Percentiles rank a stretch among this genome's conserved stretches.
These are phyloP conservation scores for Parathielavia hyrcaniae DNA, from an alignment of 495 filamentous ascomycete genomes.

Conservation along the genomic window DNA sequence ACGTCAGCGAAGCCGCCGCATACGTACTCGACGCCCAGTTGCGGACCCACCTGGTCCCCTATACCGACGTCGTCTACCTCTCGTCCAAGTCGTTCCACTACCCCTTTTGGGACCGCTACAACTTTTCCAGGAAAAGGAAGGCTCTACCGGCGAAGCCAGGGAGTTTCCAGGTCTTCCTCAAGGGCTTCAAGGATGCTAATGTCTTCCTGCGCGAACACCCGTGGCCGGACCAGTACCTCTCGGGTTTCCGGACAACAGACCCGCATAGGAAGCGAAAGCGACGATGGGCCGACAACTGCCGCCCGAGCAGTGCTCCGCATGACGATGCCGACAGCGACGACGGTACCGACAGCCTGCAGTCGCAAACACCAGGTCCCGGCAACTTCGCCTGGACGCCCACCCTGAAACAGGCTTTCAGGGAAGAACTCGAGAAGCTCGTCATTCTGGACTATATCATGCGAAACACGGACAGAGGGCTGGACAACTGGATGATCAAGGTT, in stretches of 20 bases:
- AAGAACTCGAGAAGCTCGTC: slow-evolving; percentile 94
- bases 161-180: slow-evolving; percentile 95
- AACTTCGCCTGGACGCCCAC: slow-evolving; percentile 82
- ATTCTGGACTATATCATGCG: slow-evolving; percentile 99
- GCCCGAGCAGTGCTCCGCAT: slow-evolving; percentile 56
- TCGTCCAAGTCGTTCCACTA: slow-evolving; percentile 98
- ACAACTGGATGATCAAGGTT: slow-evolving; percentile 99
- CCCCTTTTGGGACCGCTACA: slow-evolving; percentile 91
- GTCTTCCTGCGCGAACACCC: slow-evolving; percentile 90
- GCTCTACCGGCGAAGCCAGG: slow-evolving; percentile 85
- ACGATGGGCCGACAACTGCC: slow-evolving; percentile 77
- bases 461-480: slow-evolving; percentile 92
- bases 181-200: slow-evolving; percentile 94
- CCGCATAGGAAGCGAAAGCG: slow-evolving; percentile 63
- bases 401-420: slow-evolving; percentile 85
- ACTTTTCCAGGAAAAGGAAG: slow-evolving; percentile 79
- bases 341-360: slow-evolving; percentile 43
- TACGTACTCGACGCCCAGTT: slow-evolving; percentile 90
- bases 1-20: slow-evolving; percentile 95
- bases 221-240: slow-evolving; percentile 90
- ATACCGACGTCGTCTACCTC: slow-evolving; percentile 88
- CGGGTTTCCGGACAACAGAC: slow-evolving; percentile 66
- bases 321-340: slow-evolving; percentile 69
- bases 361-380: slow-evolving; percentile 37
- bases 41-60: slow-evolving; percentile 86